phyloP scores from a whole-genome alignment of 257 asterid species.

The Solanum peruvianum region DNA sequence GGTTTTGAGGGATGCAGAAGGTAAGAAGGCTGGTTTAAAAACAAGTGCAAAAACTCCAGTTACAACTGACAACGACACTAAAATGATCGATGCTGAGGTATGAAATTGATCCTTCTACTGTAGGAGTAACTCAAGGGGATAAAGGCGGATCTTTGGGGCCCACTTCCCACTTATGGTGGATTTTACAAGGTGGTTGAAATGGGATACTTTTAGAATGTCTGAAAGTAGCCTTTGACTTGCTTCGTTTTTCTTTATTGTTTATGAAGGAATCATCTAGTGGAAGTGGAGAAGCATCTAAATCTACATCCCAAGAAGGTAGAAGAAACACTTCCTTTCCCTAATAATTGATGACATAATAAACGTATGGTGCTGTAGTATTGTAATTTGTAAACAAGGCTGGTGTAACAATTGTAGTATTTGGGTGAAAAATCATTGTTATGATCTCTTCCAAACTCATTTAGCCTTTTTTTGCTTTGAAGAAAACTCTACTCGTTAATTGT shows the following conservation, averaged over 20 bases:
- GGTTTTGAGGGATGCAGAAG: conserved; percentile 91
- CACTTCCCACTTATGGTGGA: background rate
- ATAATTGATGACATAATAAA: background rate
- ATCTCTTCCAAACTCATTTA: background rate
- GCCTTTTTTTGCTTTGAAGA: background rate
- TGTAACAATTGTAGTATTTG: background rate
- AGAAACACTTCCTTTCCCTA: background rate
- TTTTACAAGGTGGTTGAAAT: background rate
- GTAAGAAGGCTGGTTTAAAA: conserved; percentile 78
- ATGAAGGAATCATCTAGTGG: conserved; percentile 70
- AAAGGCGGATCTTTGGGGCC: background rate
- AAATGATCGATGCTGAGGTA: conserved; percentile 86
- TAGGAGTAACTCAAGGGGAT: background rate
- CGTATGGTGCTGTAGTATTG: background rate
- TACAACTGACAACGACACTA: conserved; percentile 48
- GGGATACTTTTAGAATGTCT: background rate
- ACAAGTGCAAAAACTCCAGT: conserved; percentile 42
- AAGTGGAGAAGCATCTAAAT: conserved; percentile 40
- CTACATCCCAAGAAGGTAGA: conserved; percentile 57
- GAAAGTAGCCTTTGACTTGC: background rate
- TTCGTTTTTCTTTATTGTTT: background rate
- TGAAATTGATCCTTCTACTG: background rate
- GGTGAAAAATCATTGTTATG: background rate
- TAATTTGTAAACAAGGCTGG: background rate
- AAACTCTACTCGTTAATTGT: background rate